These are phyloP conservation scores for Pugionium cornutum DNA, from an alignment of 345 rosid genomes.

Conservation along the genomic window DNA sequence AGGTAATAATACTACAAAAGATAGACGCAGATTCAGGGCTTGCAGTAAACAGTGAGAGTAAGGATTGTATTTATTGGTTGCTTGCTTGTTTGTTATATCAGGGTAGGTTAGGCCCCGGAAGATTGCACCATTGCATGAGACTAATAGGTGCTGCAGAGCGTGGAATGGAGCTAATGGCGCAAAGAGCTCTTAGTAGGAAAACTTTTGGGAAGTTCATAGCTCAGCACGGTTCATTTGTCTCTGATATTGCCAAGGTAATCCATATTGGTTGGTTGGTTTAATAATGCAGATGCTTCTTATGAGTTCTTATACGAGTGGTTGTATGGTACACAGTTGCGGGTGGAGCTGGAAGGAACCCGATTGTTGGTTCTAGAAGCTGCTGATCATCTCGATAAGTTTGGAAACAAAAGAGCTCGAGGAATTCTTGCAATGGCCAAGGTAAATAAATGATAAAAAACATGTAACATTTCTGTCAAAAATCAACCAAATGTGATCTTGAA, in stretches of 20 bases:
- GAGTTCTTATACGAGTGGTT: constrained; percentile 4
- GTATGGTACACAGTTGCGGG: constrained; percentile 68
- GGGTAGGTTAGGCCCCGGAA: constrained; percentile 99
- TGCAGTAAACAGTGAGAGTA: constrained; percentile 13
- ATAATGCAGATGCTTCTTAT: neutral
- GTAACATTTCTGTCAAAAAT: neutral
- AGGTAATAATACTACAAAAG: constrained; percentile 49
- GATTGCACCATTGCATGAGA: constrained; percentile 99
- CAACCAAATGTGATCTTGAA: neutral
- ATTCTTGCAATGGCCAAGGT: constrained; percentile 97
- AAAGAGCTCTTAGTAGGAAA: constrained; percentile 78
- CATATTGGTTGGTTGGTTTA: neutral
- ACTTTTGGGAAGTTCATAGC: constrained; percentile 85
- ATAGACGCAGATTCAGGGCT: constrained; percentile 1
- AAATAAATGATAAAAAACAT: neutral
- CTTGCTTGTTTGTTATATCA: constrained; percentile 41
- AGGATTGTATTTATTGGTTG: constrained; percentile 1
- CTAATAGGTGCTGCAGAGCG: constrained; percentile 96
- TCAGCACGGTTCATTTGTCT: constrained; percentile 83
- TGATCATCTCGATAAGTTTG: constrained; percentile 83
- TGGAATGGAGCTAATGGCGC: constrained; percentile 90
- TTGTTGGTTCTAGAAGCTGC: constrained; percentile 90
- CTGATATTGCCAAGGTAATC: constrained; percentile 82
- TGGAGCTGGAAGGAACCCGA: constrained; percentile 81
- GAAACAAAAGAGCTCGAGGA: constrained; percentile 84